phyloP scores from a whole-genome alignment of 1,284 basidiomycete genomes.

The Leccinum holopus region DNA sequence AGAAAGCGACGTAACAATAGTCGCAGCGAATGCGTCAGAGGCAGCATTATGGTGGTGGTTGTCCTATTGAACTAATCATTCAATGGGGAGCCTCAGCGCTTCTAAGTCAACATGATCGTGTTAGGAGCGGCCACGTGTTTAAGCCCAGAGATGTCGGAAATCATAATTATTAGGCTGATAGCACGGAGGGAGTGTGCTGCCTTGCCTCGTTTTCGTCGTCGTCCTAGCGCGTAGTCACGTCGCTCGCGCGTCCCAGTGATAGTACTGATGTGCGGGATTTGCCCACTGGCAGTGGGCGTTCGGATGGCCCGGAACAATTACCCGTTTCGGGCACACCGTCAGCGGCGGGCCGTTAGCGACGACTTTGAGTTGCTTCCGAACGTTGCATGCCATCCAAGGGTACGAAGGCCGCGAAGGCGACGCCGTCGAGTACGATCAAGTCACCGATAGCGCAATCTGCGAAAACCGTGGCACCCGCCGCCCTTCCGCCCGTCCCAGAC shows the following conservation, averaged over 20 bases:
- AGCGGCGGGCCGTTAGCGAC: neutral
- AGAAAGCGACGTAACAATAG: neutral
- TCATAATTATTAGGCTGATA: too few relatives aligned
- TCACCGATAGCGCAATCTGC: slow-evolving; percentile 1
- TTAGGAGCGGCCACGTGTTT: neutral
- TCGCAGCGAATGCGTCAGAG: neutral
- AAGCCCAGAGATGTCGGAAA: too few relatives aligned
- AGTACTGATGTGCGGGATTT: too few relatives aligned
- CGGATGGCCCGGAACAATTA: too few relatives aligned
- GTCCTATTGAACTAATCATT: neutral
- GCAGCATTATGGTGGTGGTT: slow-evolving; percentile 1
- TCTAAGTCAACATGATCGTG: neutral
- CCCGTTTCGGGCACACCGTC: too few relatives aligned
- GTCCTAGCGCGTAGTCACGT: too few relatives aligned
- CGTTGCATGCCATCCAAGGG: slow-evolving; percentile 13
- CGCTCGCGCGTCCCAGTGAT: too few relatives aligned
- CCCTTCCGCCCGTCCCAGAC: neutral
- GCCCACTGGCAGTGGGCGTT: too few relatives aligned
- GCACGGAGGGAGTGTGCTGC: too few relatives aligned
- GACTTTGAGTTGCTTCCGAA: neutral
- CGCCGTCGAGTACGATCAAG: slow-evolving; percentile 1
- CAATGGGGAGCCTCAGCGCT: neutral
- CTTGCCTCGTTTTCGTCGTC: too few relatives aligned
- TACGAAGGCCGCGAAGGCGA: neutral
- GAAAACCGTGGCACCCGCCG: slow-evolving; percentile 2